A percentile compares a stretch with the other conserved stretches of the same genome.
Conservation (phyloP, 139 green algal genomes). For the Nannochloris sp. region DNA sequence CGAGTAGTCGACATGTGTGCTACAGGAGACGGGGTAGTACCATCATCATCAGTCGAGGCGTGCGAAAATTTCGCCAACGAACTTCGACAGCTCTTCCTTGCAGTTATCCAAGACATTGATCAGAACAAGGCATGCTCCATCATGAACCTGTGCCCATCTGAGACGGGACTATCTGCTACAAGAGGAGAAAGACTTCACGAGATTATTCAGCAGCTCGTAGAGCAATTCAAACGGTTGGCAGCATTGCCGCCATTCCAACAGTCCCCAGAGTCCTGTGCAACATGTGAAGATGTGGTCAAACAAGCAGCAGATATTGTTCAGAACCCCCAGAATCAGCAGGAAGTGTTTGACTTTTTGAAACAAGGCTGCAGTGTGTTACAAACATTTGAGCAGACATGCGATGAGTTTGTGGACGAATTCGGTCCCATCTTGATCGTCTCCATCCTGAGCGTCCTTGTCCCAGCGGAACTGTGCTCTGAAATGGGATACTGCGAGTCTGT, state of each 20-base stretch:
- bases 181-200: no score
- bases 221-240: no score
- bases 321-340: constrained; percentile 28
- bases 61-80: no score
- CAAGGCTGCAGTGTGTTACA: constrained; percentile 18
- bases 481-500: constrained; percentile 22
- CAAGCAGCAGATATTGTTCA: constrained; percentile 1
- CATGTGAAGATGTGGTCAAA: constrained; percentile 24
- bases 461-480: constrained; percentile 16
- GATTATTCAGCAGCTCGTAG: no score
- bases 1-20: background rate
- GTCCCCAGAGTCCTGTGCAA: constrained; percentile 10
- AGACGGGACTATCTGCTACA: no score
- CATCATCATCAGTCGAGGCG: background rate
- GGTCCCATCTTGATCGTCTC: constrained; percentile 31
- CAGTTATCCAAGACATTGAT: no score
- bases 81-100: no score
- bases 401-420: constrained; percentile 29
- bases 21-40: background rate
- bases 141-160: no score
- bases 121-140: no score
- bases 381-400: constrained; percentile 29
- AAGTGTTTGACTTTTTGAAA: constrained; percentile 35
- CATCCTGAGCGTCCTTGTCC: constrained; percentile 26
- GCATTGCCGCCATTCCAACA: no score